Evolutionary conservation across 2,329 filamentous ascomycete species (phyloP), one percentile per base, ranked within the genome.

Genomic region (Microsporum ferrugineum): DNA sequence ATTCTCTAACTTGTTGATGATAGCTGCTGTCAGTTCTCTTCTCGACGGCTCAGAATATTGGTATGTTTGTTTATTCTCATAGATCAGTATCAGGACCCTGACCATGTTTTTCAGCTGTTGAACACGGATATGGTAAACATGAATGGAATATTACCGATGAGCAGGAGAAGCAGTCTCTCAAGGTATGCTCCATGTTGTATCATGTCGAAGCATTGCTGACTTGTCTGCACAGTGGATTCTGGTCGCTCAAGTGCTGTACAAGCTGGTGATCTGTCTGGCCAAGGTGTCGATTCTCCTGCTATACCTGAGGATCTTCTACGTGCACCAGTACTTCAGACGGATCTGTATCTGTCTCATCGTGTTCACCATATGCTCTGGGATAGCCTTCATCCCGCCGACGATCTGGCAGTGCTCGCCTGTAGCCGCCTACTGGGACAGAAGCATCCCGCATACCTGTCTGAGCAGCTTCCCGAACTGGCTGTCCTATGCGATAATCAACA

Each of bases 271-370:
- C 12, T 34, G 58, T 12, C 45, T 61, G 29, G 59, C 61, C 5
- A 64, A 64, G 29, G 31, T 63, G 14, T 63, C 63, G 6, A 61
- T 64, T 12, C 57, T 63, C n/a, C 58, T 63, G 17, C 60, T 64
- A 17, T 64, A 64, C 56, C 34, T 64, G 31, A 58, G 63, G 58
- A 58, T 60, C 8, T 64, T 64, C 43, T 61, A 59, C 33, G 61
- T 60, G 36, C 4, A 62, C 51, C 58, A 59, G 33, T 29, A 58
- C 6, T 62, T 64, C 56, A 61, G 63, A n/a, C 60, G 51, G 51
- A 53, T 57, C 41, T 63, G 62, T n/a, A 61, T 62, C 34, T 5
- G 53, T n/a, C 33, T 63, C 10, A 58, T 64, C 51, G 60, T 39
- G n/a, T 38, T 61, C 14, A 59, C 60, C 7, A 49, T 62, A 14